These are phyloP conservation scores for Tuber indicum DNA, from an alignment of 495 filamentous ascomycete genomes.

Conservation along the genomic window DNA sequence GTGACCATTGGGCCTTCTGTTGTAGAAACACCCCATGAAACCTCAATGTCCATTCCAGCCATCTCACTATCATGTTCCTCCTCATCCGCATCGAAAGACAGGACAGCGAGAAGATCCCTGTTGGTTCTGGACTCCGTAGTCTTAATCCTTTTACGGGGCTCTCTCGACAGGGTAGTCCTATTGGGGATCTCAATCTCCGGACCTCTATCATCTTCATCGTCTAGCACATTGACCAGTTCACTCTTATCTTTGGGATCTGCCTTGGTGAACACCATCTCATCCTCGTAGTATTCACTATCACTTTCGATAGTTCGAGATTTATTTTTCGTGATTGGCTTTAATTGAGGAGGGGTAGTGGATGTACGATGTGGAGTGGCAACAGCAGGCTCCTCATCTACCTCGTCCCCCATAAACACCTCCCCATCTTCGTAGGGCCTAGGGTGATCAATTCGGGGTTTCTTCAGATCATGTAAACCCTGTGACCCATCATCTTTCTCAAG, in stretches of 20 bases:
- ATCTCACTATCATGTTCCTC: constrained; percentile 53
- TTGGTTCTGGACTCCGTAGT: constrained; percentile 1
- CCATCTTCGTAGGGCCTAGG: background rate
- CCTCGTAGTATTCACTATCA: constrained; percentile 35
- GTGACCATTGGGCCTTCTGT: constrained; percentile 56
- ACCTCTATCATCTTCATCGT: constrained; percentile 29
- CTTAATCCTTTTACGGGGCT: constrained; percentile 21
- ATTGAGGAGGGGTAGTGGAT: constrained; percentile 12
- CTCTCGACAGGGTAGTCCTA: constrained; percentile 4
- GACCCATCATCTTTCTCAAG: constrained; percentile 1
- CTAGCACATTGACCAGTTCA: constrained; percentile 32
- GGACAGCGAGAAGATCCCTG: background rate
- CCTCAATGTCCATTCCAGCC: constrained; percentile 46
- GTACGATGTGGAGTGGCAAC: background rate
- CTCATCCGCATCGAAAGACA: constrained; percentile 44
- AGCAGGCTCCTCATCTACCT: constrained; percentile 15
- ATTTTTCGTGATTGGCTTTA: constrained; percentile 28
- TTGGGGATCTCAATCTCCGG: constrained; percentile 8
- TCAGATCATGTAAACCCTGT: background rate
- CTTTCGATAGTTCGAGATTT: constrained; percentile 32
- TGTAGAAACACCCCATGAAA: constrained; percentile 55
- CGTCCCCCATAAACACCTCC: constrained; percentile 14
- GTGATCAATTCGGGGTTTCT: constrained; percentile 1
- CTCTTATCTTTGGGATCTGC: constrained; percentile 21
- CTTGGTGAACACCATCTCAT: constrained; percentile 16